A percentile compares a stretch with the other conserved stretches of the same genome.
Evolutionary conservation across 148 eudicot genomes (phyloP).

Genomic region (Vaccinium vitisidaea): DNA sequence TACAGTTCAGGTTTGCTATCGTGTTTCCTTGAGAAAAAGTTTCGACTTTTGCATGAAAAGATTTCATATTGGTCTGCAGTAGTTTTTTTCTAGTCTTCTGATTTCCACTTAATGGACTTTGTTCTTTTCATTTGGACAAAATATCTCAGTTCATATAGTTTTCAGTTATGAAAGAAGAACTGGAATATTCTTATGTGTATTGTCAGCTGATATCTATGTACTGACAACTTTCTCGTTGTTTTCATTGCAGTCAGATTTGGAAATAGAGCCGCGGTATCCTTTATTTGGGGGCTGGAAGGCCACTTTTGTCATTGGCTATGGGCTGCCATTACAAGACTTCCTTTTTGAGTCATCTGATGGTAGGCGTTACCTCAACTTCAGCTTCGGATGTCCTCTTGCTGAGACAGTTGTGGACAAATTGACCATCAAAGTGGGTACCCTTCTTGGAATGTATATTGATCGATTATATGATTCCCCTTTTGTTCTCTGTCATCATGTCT

Average conservation of each 20-base stretch:
- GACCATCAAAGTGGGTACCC: conserved; percentile 61
- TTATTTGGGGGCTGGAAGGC: conserved; percentile 97
- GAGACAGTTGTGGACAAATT: conserved; percentile 84
- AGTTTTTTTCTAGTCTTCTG: conserved; percentile 1
- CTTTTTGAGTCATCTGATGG: conserved; percentile 79
- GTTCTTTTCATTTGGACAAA: conserved; percentile 6
- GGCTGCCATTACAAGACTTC: conserved; percentile 85
- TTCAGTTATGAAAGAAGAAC: background rate
- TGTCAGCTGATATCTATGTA: background rate
- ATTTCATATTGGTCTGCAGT: background rate
- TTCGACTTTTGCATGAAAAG: background rate
- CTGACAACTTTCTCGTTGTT: conserved; percentile 1
- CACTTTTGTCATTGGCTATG: conserved; percentile 89
- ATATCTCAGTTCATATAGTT: background rate
- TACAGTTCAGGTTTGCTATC: background rate
- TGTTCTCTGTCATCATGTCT: background rate
- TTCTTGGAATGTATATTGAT: background rate
- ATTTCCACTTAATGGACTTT: background rate
- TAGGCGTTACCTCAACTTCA: conserved; percentile 77
- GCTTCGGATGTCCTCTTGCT: conserved; percentile 74
- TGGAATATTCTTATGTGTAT: background rate
- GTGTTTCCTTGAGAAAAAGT: background rate
- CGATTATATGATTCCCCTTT: background rate
- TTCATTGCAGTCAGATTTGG: conserved; percentile 79
- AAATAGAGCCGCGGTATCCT: conserved; percentile 93